Evolutionary conservation across 75 land plant species (phyloP).

Genomic region (Pinus tabuliformis): DNA sequence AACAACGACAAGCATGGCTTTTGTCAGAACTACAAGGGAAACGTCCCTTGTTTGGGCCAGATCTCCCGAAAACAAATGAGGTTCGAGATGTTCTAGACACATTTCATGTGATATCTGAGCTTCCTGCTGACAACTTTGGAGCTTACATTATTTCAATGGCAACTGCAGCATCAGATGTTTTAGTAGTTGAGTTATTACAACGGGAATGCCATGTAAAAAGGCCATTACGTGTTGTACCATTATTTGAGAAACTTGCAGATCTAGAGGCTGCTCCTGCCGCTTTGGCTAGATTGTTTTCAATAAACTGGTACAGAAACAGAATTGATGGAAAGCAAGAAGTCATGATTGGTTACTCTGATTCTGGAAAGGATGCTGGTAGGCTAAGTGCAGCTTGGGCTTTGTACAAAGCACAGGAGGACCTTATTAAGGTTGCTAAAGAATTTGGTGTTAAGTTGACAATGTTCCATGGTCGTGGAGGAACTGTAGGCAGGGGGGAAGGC

Average conservation of each 20-base stretch:
- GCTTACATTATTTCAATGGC: slow-evolving; percentile 97
- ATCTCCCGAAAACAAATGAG: slow-evolving; percentile 83
- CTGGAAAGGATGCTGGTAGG: slow-evolving; percentile 95
- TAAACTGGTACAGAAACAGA: slow-evolving; percentile 84
- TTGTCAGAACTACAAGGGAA: slow-evolving; percentile 76
- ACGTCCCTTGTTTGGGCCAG: slow-evolving; percentile 87
- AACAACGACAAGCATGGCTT: slow-evolving; percentile 74
- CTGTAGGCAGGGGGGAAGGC: slow-evolving; percentile 94
- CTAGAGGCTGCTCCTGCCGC: slow-evolving; percentile 86
- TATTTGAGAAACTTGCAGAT: slow-evolving; percentile 94
- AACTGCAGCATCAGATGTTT: slow-evolving; percentile 90
- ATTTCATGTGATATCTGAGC: slow-evolving; percentile 75
- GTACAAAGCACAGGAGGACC: slow-evolving; percentile 82
- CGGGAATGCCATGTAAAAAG: slow-evolving; percentile 70
- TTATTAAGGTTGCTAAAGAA: slow-evolving; percentile 76
- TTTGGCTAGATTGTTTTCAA: slow-evolving; percentile 72
- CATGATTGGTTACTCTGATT: slow-evolving; percentile 96
- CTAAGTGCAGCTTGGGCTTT: slow-evolving; percentile 89
- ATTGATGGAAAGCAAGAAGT: slow-evolving; percentile 95
- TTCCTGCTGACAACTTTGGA: slow-evolving; percentile 82
- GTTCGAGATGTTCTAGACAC: slow-evolving; percentile 80
- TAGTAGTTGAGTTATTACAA: slow-evolving; percentile 87
- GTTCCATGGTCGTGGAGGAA: slow-evolving; percentile 97
- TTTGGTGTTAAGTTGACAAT: slow-evolving; percentile 84
- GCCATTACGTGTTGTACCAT: slow-evolving; percentile 84